Evolutionary conservation across 345 rosid species (phyloP), one percentile per base, ranked within the genome.

Genomic region (Toxicodendron radicans): DNA sequence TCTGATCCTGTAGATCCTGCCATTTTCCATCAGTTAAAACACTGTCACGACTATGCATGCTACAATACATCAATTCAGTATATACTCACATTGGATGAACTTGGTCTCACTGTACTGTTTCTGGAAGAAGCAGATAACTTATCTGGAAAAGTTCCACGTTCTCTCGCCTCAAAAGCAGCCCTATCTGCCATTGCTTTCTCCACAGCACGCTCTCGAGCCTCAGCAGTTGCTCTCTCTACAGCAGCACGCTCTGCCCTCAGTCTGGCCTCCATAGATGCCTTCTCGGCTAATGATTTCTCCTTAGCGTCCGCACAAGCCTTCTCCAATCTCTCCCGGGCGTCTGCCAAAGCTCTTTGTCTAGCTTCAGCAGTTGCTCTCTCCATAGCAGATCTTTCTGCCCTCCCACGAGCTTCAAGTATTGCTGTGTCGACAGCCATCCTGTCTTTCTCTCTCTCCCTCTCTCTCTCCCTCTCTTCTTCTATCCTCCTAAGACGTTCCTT

Each of bases 241-340:
- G 93, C 97, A 77, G 93, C 93, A 41, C 96, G 97, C 79, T 95
- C 99, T 56, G 92, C 90, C 86, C 88, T 87, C 65, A 88, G 69
- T 81, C 90, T 87, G 69, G 89, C 90, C 59, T 92, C 99, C 10
- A 63, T 69, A 43, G 88, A 66, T 63, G 80, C 24, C 75, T 85
- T 88, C 59, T 92, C 91, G 69, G 81, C 81, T 7, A 78, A 74
- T 46, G 97, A 85, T 76, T 83, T 91, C 75, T 90, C 98, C 81
- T 92, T 87, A 4, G 93, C 98, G 76, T 91, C 98, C 9, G 94
- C 93, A 85, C 93, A 90, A 32, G 93, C 93, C 90, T 88, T 95
- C 88, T 93, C 98, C 64, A 91, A 82, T 84, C 97, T 90, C 82
- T 91, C 99, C 49, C 97, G 94, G 56, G 97, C 96, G 78, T 91